These are phyloP conservation scores for Trichoderma reesei DNA, from an alignment of 495 filamentous ascomycete genomes.

Conservation along the genomic window DNA sequence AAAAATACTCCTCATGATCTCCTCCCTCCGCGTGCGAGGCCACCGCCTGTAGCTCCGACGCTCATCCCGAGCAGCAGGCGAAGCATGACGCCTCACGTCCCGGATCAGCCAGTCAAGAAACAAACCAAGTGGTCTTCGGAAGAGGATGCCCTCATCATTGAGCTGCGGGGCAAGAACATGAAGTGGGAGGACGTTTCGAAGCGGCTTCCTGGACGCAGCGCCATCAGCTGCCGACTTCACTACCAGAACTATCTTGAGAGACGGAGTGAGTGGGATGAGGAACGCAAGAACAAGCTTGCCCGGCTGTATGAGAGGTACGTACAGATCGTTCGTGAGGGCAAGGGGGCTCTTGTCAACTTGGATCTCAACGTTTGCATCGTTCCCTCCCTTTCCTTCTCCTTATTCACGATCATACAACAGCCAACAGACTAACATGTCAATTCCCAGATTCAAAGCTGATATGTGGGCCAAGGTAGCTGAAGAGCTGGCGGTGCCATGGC, in stretches of 20 bases:
- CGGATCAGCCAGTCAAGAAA: constrained; percentile 79
- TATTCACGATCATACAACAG: neutral
- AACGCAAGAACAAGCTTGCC: constrained; percentile 92
- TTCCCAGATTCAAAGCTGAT: constrained; percentile 77
- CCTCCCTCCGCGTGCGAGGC: constrained; percentile 8
- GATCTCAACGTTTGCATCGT: too few species aligned
- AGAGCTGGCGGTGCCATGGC: constrained; percentile 95
- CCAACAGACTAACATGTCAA: constrained; percentile 16
- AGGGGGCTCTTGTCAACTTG: neutral
- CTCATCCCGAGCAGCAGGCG: constrained; percentile 24
- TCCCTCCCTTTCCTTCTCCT: neutral
- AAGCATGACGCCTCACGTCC: constrained; percentile 43
- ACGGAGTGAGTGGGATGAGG: constrained; percentile 87
- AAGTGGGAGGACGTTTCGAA: constrained; percentile 98
- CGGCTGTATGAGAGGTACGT: constrained; percentile 88
- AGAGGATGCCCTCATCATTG: constrained; percentile 83
- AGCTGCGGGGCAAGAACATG: constrained; percentile 78
- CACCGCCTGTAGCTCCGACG: constrained; percentile 10
- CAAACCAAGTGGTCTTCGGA: constrained; percentile 93
- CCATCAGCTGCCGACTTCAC: constrained; percentile 86
- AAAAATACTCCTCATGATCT: constrained; percentile 1
- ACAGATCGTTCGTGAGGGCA: neutral
- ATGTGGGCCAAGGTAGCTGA: constrained; percentile 93
- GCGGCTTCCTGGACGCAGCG: constrained; percentile 76
- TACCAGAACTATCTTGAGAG: constrained; percentile 97